A percentile compares a stretch with the other conserved stretches of the same genome.
These are phyloP conservation scores for Phytophthora macrochlamydospora DNA, from an alignment of 352 stramenopile genomes.

Conservation along the genomic window DNA sequence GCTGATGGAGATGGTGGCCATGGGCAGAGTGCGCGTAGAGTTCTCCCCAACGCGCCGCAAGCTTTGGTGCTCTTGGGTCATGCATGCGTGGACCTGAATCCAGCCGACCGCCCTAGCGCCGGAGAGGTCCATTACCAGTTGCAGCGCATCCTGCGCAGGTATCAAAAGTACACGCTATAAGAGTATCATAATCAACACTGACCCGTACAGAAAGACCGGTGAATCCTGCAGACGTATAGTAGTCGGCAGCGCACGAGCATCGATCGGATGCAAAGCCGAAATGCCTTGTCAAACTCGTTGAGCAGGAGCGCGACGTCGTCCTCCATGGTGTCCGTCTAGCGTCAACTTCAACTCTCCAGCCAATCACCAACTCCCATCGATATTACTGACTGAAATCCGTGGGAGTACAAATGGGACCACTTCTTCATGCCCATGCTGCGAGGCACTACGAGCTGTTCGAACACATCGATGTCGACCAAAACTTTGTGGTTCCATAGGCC, in stretches of 20 bases:
- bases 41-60: constrained; percentile 34
- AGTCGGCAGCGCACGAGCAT: too few relatives aligned
- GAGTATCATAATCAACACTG: constrained; percentile 8
- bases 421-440: constrained; percentile 12
- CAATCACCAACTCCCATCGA: not conserved
- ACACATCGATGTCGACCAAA: constrained; percentile 62
- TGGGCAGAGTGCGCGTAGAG: constrained; percentile 29
- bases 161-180: constrained; percentile 37
- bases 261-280: too few relatives aligned
- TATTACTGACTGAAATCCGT: not conserved
- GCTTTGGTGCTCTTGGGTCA: constrained; percentile 26
- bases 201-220: too few relatives aligned
- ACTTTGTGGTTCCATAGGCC: constrained; percentile 33
- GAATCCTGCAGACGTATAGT: too few relatives aligned
- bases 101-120: constrained; percentile 23
- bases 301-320: too few relatives aligned
- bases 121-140: constrained; percentile 39
- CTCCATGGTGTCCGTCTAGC: not conserved
- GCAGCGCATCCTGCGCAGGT: constrained; percentile 34
- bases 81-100: constrained; percentile 34
- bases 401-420: constrained; percentile 14
- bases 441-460: constrained; percentile 13
- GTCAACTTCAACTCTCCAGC: not conserved
- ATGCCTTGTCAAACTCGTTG: too few relatives aligned
- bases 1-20: constrained; percentile 40